Conservation (phyloP, 202 grass and related monocot species). For the Schoenoplectus tabernaemontani region DNA sequence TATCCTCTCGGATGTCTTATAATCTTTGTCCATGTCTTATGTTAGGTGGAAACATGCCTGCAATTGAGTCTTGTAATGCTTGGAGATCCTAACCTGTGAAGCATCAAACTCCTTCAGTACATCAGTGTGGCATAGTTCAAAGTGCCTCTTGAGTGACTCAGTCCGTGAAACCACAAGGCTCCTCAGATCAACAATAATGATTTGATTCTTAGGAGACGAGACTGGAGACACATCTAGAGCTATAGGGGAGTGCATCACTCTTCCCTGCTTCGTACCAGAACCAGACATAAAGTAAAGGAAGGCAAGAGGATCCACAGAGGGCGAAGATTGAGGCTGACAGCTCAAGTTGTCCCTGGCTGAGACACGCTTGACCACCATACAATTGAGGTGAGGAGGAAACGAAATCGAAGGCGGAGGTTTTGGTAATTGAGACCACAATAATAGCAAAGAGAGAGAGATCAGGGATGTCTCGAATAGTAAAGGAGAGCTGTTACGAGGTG, state of each 20-base stretch:
- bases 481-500: too few relatives aligned
- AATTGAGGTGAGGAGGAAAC: too few relatives aligned
- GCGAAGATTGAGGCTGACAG: too few relatives aligned
- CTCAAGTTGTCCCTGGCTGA: too few relatives aligned
- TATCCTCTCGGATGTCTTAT: conserved; percentile 53
- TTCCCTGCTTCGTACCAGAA: conserved; percentile 19
- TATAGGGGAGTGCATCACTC: background rate
- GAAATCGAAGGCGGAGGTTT: too few relatives aligned
- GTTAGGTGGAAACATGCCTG: conserved; percentile 56
- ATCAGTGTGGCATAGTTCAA: conserved; percentile 48
- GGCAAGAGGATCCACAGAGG: conserved; percentile 26
- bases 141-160: conserved; percentile 59
- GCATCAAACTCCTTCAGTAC: conserved; percentile 43
- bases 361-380: too few relatives aligned
- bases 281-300: conserved; percentile 30
- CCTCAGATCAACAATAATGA: conserved; percentile 49
- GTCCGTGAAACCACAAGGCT: conserved; percentile 39
- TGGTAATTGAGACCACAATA: too few relatives aligned
- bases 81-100: conserved; percentile 55
- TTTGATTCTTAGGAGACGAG: background rate
- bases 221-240: background rate
- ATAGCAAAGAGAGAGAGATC: too few relatives aligned
- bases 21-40: conserved; percentile 62
- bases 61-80: conserved; percentile 76
- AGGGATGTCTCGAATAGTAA: too few relatives aligned